Evolutionary conservation across 176 grass and related monocot genomes (phyloP).

Genomic region (Oryza rufipogon): DNA sequence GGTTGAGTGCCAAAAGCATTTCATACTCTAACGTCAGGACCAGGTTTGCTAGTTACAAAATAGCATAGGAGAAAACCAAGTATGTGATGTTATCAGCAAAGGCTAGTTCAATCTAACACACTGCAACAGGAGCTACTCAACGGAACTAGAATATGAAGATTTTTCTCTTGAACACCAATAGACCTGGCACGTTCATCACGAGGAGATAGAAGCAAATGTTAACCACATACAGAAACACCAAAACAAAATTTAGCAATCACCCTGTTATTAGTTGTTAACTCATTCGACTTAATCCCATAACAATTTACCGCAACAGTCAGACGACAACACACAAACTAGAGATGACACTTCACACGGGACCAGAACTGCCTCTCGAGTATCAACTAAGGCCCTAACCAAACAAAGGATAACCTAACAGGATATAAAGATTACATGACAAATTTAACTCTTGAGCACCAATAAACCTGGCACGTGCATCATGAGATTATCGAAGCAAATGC

Average conservation of each 20-base stretch:
- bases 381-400: not conserved
- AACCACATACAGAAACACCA: not conserved
- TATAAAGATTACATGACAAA: too few relatives aligned
- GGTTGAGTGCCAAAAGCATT: not conserved
- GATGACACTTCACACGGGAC: not conserved
- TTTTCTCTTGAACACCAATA: not conserved
- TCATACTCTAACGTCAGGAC: not conserved
- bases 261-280: not conserved
- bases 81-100: too few relatives aligned
- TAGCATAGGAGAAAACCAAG: not conserved
- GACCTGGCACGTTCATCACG: not conserved
- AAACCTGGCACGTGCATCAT: too few relatives aligned
- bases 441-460: too few relatives aligned
- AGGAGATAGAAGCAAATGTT: slow-evolving; percentile 5
- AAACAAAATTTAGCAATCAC: not conserved
- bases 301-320: not conserved
- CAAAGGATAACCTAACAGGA: too few relatives aligned
- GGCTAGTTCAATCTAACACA: not conserved
- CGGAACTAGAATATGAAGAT: not conserved
- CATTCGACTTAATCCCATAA: not conserved
- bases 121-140: not conserved
- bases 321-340: not conserved
- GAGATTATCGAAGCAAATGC: too few relatives aligned
- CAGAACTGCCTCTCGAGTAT: not conserved
- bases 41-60: not conserved